phyloP scores from a whole-genome alignment of 1,284 basidiomycete genomes.

The Irpex sp. region DNA sequence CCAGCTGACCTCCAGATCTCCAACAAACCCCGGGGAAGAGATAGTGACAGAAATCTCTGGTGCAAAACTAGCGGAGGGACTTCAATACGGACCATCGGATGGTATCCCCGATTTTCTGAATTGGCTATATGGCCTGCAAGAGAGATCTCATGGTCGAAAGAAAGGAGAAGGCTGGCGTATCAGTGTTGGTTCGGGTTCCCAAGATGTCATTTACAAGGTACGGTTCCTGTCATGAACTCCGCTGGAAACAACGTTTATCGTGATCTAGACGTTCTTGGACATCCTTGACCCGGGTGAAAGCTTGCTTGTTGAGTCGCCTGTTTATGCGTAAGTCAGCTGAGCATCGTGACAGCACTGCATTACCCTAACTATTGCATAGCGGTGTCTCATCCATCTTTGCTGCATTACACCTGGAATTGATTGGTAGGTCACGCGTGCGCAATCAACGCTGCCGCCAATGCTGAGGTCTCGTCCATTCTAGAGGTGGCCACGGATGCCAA shows the following conservation, averaged over 20 bases:
- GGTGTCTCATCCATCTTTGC: slow-evolving; percentile 63
- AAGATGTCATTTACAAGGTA: slow-evolving; percentile 88
- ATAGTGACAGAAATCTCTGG: slow-evolving; percentile 50
- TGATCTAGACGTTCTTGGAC: slow-evolving; percentile 45
- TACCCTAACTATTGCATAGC: slow-evolving; percentile 28
- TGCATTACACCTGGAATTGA: slow-evolving; percentile 49
- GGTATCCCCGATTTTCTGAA: slow-evolving; percentile 63
- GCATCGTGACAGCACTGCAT: background rate
- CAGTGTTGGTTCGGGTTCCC: slow-evolving; percentile 79
- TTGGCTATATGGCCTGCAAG: slow-evolving; percentile 71
- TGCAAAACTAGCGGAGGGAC: slow-evolving; percentile 53
- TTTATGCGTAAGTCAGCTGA: slow-evolving; percentile 65
- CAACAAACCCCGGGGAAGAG: slow-evolving; percentile 40
- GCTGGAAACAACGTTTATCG: background rate
- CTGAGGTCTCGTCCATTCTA: slow-evolving; percentile 21
- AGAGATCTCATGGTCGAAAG: slow-evolving; percentile 55
- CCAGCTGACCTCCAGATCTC: slow-evolving; percentile 50
- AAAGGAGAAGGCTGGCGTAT: slow-evolving; percentile 66
- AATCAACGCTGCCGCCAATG: background rate
- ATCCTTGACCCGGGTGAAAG: slow-evolving; percentile 81
- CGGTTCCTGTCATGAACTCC: slow-evolving; percentile 2
- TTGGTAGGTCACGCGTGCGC: slow-evolving; percentile 43
- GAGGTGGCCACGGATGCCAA: slow-evolving; percentile 83
- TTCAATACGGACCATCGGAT: slow-evolving; percentile 79
- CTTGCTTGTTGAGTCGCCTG: slow-evolving; percentile 82